Evolutionary conservation across 2,329 filamentous ascomycete genomes (phyloP), one percentile per base, ranked within the genome.

Genomic region (Exophiala dermatitidis): DNA sequence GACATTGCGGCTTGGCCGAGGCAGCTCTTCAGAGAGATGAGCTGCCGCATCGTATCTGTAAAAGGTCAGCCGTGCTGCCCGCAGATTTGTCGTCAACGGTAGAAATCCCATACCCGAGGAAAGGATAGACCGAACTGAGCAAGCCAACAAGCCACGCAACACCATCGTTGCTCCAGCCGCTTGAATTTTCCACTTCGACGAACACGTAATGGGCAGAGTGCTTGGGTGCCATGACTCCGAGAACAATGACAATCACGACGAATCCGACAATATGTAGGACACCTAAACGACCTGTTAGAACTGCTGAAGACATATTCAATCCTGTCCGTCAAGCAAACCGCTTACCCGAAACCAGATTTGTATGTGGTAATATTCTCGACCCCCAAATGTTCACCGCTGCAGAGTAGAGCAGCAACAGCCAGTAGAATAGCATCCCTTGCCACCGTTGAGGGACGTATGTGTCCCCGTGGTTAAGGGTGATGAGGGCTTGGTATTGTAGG

Each of bases 91-190:
- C 38, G 55, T 30, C 10, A 41, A 30, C 32, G 12, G 12, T 42
- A 42, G 6, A 42, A n/a, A 42, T 42, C 6, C n/a, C n/a, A n/a
- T n/a, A 36, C n/a, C 66, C 65, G 42, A 64, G 61, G 36, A 69
- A 68, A 0, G 62, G 61, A 60, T 67, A 69, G 2, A 65, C 62
- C 3, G 62, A 62, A 3, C 69, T 64, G 32, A 71, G 53, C 26
- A 72, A 59, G 0, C 71, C 71, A n/a, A 74, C 54, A 29, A 69
- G 68, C 59, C 65, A 73, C 3, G 65, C 61, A 3, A 70, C 59
- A 36, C 63, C 67, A 1, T 60, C 44, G 30, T 65, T 68, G 43
- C 60, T 49, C 70, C 69, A 72, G 4, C 65, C 68, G 1, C 62
- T 65, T 26, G 58, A 46, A 7, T 49, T 62, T 53, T 6, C 61